Conservation (phyloP, 1,139 yeast species). For the Nematodospora anomalae region DNA sequence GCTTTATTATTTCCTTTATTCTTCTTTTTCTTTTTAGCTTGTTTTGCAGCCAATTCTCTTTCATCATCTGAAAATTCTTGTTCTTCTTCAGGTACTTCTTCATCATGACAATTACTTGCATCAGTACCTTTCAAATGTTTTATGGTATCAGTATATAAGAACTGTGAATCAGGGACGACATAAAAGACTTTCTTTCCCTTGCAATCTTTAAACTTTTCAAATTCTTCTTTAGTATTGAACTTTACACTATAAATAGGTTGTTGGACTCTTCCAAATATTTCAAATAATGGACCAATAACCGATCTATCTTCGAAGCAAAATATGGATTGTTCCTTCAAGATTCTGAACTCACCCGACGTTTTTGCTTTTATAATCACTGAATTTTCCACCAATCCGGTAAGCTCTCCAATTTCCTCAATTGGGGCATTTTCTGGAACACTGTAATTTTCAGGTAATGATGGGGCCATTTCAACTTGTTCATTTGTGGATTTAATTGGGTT, state of each 20-base stretch:
- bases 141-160: constrained; percentile 72
- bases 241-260: constrained; percentile 81
- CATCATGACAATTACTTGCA: constrained; percentile 93
- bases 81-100: constrained; percentile 88
- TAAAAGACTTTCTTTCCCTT: constrained; percentile 66
- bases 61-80: constrained; percentile 97
- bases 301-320: constrained; percentile 74
- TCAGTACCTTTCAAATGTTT: constrained; percentile 81
- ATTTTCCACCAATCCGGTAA: constrained; percentile 68
- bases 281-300: constrained; percentile 80
- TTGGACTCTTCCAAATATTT: constrained; percentile 87
- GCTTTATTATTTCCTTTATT: constrained; percentile 32
- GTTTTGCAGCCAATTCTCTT: constrained; percentile 62
- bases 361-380: constrained; percentile 72
- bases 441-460: constrained; percentile 68
- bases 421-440: constrained; percentile 57
- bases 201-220: constrained; percentile 41
- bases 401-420: constrained; percentile 71
- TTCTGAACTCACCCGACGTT: constrained; percentile 83
- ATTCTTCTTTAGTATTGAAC: constrained; percentile 56
- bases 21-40: constrained; percentile 55
- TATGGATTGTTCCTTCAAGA: constrained; percentile 78
- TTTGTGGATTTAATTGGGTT: constrained; percentile 77
- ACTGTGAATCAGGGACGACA: constrained; percentile 79
- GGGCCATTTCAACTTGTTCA: constrained; percentile 75